Evolutionary conservation across 1,139 yeast genomes (phyloP).

Genomic region (Yarrowia galli): DNA sequence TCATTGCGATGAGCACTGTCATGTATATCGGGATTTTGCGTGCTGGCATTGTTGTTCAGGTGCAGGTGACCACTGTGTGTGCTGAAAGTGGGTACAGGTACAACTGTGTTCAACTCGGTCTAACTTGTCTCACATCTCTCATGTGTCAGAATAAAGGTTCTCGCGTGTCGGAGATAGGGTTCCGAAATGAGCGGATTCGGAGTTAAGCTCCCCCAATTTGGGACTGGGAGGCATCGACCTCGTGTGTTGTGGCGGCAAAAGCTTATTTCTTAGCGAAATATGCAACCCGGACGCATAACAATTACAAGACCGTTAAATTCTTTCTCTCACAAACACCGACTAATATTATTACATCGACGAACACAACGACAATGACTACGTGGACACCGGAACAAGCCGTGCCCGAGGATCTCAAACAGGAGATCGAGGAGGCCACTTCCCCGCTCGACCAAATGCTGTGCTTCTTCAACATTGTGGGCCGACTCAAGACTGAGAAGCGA

Average conservation of each 20-base stretch:
- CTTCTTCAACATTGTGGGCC: conserved; percentile 79
- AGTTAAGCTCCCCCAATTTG: not conserved
- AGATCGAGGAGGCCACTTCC: conserved; percentile 19
- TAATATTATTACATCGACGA: not conserved
- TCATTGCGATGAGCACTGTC: not conserved
- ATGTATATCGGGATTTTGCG: not conserved
- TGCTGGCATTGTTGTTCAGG: not conserved
- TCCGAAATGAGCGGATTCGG: not conserved
- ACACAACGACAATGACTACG: conserved; percentile 7
- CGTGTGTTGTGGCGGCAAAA: conserved; percentile 12
- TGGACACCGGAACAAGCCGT: conserved; percentile 29
- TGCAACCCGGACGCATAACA: conserved; percentile 2
- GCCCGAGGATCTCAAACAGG: conserved; percentile 18
- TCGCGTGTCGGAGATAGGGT: not conserved
- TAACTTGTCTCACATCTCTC: not conserved
- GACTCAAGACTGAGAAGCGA: conserved; percentile 79
- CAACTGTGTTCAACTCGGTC: not conserved
- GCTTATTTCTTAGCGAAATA: not conserved
- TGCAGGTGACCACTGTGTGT: not conserved
- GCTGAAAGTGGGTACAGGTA: not conserved
- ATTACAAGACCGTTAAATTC: conserved; percentile 5
- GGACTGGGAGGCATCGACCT: conserved; percentile 1
- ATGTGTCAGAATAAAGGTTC: not conserved
- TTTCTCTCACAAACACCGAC: conserved; percentile 1
- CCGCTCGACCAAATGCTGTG: conserved; percentile 27